Evolutionary conservation across 1,284 basidiomycete species (phyloP).

Genomic region (Cryptococcus sp.): DNA sequence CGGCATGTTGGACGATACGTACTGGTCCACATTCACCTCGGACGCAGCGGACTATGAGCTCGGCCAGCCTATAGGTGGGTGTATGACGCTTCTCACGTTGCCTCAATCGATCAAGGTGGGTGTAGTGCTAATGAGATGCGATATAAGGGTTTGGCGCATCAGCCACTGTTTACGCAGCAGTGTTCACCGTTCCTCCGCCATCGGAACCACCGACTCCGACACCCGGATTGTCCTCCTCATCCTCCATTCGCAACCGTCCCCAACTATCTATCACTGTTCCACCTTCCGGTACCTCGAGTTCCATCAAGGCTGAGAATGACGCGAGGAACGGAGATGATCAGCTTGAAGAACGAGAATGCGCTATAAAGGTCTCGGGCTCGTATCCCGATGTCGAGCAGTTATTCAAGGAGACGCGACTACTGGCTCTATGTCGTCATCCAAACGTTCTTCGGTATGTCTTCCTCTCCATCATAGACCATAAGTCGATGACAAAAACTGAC

Average conservation of each 20-base stretch:
- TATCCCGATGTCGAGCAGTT: constrained; percentile 38
- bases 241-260: not conserved
- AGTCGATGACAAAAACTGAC: no score
- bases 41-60: constrained; percentile 41
- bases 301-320: not conserved
- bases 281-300: not conserved
- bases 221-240: not conserved
- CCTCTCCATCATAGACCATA: not conserved
- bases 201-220: not conserved
- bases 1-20: constrained; percentile 38
- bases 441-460: constrained; percentile 43
- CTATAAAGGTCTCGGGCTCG: constrained; percentile 45
- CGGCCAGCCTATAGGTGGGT: constrained; percentile 38
- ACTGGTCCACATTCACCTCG: constrained; percentile 35
- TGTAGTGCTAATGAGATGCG: not conserved
- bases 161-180: constrained; percentile 42
- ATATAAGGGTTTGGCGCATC: constrained; percentile 48
- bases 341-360: constrained; percentile 26
- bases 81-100: not conserved
- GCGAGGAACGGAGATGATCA: constrained; percentile 10
- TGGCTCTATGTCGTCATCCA: constrained; percentile 41
- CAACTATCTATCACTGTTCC: constrained; percentile 4
- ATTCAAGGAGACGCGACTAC: constrained; percentile 37
- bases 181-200: constrained; percentile 19
- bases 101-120: not conserved